Conservation (phyloP, 768 basidiomycete genomes). For the Auricularia heimuer region DNA sequence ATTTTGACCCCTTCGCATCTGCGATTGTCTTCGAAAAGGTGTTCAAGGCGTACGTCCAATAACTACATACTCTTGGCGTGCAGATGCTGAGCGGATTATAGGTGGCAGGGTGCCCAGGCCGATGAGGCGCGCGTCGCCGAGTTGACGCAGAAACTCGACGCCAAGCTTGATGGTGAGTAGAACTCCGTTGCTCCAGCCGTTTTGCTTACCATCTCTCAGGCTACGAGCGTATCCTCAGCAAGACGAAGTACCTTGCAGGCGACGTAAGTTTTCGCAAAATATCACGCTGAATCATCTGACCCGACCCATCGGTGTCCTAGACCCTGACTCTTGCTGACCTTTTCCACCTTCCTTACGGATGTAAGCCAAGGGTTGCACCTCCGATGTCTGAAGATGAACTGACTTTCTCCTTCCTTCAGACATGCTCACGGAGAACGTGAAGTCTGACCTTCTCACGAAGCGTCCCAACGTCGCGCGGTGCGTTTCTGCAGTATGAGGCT, state of each 20-base stretch:
- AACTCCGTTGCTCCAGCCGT: not conserved
- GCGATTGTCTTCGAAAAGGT: constrained; percentile 38
- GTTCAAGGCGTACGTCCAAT: constrained; percentile 29
- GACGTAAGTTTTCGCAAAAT: constrained; percentile 17
- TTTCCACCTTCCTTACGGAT: constrained; percentile 31
- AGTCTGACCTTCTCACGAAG: constrained; percentile 4
- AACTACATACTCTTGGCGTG: not conserved
- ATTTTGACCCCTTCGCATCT: constrained; percentile 42
- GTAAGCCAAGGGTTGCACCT: constrained; percentile 19
- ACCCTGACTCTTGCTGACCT: constrained; percentile 18
- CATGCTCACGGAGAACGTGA: not conserved
- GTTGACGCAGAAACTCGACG: constrained; percentile 18
- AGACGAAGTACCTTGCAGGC: constrained; percentile 42
- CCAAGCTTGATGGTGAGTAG: constrained; percentile 30
- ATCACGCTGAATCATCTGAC: not conserved
- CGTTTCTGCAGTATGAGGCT: too few relatives aligned
- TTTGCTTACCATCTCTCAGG: not conserved
- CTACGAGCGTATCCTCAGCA: constrained; percentile 48
- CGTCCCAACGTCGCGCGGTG: not conserved
- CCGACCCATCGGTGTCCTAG: not conserved
- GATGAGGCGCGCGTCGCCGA: constrained; percentile 3
- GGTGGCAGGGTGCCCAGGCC: not conserved
- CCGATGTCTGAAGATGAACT: constrained; percentile 1
- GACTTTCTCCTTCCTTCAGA: not conserved
- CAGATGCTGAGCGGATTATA: not conserved